A percentile compares a stretch with the other conserved stretches of the same genome.
phyloP scores from a whole-genome alignment of 352 stramenopile genomes.

The Globisporangium carolinianum region DNA sequence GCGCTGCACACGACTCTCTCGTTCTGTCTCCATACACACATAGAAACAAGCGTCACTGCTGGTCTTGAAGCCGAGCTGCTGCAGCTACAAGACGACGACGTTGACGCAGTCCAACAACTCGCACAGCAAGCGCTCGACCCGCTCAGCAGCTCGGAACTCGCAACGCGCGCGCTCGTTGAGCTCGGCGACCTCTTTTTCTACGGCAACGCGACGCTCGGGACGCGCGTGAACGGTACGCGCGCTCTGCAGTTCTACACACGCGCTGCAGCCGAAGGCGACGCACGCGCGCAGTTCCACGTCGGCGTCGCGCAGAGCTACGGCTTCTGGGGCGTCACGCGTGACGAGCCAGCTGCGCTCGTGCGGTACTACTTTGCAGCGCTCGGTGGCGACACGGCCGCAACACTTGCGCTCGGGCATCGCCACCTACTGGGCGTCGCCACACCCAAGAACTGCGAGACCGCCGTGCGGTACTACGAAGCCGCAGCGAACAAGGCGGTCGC shows the following conservation, averaged over 20 bases:
- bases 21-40: background rate
- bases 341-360: slow-evolving; percentile 60
- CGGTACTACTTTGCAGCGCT: slow-evolving; percentile 85
- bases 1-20: too few relatives aligned
- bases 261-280: slow-evolving; percentile 46
- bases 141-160: slow-evolving; percentile 15
- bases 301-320: slow-evolving; percentile 80
- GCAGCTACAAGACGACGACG: background rate
- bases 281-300: slow-evolving; percentile 78
- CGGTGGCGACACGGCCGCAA: slow-evolving; percentile 47
- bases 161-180: slow-evolving; percentile 53
- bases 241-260: slow-evolving; percentile 60
- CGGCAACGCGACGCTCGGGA: slow-evolving; percentile 53
- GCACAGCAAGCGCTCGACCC: slow-evolving; percentile 37
- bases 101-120: slow-evolving; percentile 21
- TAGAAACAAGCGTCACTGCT: background rate
- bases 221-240: slow-evolving; percentile 60
- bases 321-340: slow-evolving; percentile 60
- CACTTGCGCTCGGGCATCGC: slow-evolving; percentile 74
- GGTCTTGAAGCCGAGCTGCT: background rate
- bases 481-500: slow-evolving; percentile 74
- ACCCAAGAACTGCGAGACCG: slow-evolving; percentile 76
- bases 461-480: slow-evolving; percentile 86
- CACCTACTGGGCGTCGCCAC: slow-evolving; percentile 69
- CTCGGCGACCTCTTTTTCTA: slow-evolving; percentile 78